Base-by-base conservation (phyloP, 768 basidiomycete species). In the Xanthoconium purpureum region DNA sequence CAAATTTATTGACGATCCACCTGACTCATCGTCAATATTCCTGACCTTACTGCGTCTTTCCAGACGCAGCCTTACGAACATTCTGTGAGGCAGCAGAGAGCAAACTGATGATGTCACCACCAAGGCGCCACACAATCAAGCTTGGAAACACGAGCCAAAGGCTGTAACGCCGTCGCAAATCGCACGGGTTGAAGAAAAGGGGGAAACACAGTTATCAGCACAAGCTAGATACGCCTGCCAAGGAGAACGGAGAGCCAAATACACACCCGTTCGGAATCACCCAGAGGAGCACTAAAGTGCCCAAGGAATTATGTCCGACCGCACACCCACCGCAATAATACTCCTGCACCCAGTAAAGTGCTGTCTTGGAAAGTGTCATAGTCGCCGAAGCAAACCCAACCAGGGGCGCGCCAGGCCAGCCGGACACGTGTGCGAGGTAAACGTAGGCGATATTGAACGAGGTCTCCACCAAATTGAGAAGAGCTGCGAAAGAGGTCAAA, bases 341-440 rank as follows among this genome's bases (percentile, higher is more conserved):
- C 70, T 94, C 93, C 67, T 92, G 86, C 14, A 77, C 68, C 78
- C 81, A 83, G 71, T 95, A 96, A n/a, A 96, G 78, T 8, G 84
- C 67, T 3, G 94, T 96, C 75, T 96, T 95, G 37, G 85, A 81
- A 40, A 94, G 73, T 0, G 94, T 95, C 87, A 93, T 85, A n/a
- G 80, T 70, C 3, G 80, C 85, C 1, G 83, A 78, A 17, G 81
- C 76, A 65, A 94, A 89, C 5, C 91, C 94, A 52, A 95, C 65
- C 29, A 94, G 60, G 2, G 88, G 80, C 0, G 93, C 89, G 13
- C 81, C 74, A 3, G 89, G 81, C 71, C 84, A 85, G 50, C 72
- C 63, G 12, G 73, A 70, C 57, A 84, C 74, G 64, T 94, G 85
- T 2, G 85, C 83, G 32, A 86, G 80, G 72, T 91, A 93, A 38